A percentile compares a stretch with the other conserved stretches of the same genome.
Conservation (phyloP, 371 early-diverging fungal species). For the Mucor plumbeus region DNA sequence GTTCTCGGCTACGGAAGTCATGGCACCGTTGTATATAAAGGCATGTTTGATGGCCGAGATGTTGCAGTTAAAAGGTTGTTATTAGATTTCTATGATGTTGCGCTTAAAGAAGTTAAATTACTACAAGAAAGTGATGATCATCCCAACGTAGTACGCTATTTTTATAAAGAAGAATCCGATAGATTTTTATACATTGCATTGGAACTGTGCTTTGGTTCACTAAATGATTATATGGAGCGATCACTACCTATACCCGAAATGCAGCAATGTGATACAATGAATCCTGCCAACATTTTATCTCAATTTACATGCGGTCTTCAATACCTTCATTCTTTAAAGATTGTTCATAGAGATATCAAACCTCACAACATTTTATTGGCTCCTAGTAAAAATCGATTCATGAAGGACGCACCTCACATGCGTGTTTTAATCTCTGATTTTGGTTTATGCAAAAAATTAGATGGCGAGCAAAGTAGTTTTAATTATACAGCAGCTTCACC, state of each 20-base stretch:
- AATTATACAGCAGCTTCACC: slow-evolving; percentile 84
- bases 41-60: slow-evolving; percentile 85
- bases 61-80: slow-evolving; percentile 96
- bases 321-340: slow-evolving; percentile 71
- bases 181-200: slow-evolving; percentile 95
- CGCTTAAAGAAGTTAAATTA: slow-evolving; percentile 90
- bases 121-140: slow-evolving; percentile 94
- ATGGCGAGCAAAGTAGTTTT: slow-evolving; percentile 93
- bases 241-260: slow-evolving; percentile 35
- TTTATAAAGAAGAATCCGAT: slow-evolving; percentile 85
- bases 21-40: slow-evolving; percentile 96
- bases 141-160: slow-evolving; percentile 97
- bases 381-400: slow-evolving; percentile 49
- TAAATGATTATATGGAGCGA: slow-evolving; percentile 67
- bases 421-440: slow-evolving; percentile 96
- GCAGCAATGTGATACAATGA: slow-evolving; percentile 38
- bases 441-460: slow-evolving; percentile 95
- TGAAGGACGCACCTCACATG: slow-evolving; percentile 34
- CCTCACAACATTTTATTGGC: slow-evolving; percentile 90
- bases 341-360: slow-evolving; percentile 82
- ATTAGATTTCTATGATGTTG: slow-evolving; percentile 93
- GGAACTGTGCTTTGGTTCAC: slow-evolving; percentile 86
- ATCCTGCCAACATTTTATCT: slow-evolving; percentile 64
- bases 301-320: slow-evolving; percentile 85
- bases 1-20: slow-evolving; percentile 91